Evolutionary conservation across 2,329 filamentous ascomycete species (phyloP).

Genomic region (Phyllosticta citriasiana): DNA sequence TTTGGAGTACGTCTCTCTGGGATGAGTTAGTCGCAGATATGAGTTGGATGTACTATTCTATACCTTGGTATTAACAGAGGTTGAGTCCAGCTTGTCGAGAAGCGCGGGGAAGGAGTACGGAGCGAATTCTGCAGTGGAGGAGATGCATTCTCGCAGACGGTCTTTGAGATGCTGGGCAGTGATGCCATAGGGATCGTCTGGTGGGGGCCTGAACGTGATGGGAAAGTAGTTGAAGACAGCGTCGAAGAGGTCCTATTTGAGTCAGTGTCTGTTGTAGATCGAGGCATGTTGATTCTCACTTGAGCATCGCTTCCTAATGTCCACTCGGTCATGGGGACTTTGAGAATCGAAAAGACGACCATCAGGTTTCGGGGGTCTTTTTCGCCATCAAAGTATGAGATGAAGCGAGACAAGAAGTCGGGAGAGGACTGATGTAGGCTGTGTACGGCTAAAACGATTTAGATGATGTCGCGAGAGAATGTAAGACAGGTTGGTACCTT

Average conservation of each 20-base stretch:
- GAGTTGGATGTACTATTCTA: conserved; percentile 4
- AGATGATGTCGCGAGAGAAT: not conserved
- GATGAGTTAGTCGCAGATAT: not conserved
- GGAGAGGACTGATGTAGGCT: conserved; percentile 41
- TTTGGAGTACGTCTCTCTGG: conserved; percentile 53
- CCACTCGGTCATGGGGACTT: conserved; percentile 60
- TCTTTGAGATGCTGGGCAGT: conserved; percentile 59
- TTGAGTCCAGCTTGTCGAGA: conserved; percentile 60
- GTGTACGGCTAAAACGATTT: conserved; percentile 34
- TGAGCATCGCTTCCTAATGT: conserved; percentile 51
- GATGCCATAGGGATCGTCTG: conserved; percentile 59
- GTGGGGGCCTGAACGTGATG: conserved; percentile 59
- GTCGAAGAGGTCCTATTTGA: conserved; percentile 46
- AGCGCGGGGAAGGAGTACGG: conserved; percentile 57
- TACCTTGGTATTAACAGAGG: conserved; percentile 57
- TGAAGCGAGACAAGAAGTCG: conserved; percentile 50
- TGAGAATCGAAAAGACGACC: conserved; percentile 58
- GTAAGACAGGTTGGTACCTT: conserved; percentile 28
- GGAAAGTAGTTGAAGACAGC: conserved; percentile 64
- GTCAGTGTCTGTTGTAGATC: conserved; percentile 1
- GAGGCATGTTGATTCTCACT: conserved; percentile 25
- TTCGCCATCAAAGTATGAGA: conserved; percentile 56
- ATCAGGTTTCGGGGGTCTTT: conserved; percentile 62
- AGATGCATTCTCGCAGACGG: conserved; percentile 53
- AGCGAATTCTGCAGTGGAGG: conserved; percentile 53